Conservation (phyloP, 495 filamentous ascomycete species). For the Xylaria longipes region DNA sequence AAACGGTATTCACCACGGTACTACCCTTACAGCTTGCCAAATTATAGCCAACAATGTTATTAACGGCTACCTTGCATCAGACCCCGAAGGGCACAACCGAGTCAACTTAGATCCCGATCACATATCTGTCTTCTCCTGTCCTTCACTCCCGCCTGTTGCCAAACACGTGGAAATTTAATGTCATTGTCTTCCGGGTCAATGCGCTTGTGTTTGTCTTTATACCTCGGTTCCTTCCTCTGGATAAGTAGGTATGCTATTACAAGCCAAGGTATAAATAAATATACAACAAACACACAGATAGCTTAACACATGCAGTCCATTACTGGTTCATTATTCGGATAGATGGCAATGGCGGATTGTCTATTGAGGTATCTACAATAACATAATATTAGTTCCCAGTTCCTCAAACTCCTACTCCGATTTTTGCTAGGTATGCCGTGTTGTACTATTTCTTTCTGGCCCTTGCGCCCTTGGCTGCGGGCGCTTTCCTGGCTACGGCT, state of each 20-base stretch:
- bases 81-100: too few relatives aligned
- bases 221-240: neutral
- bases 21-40: too few relatives aligned
- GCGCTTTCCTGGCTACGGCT: constrained; percentile 41
- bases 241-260: neutral
- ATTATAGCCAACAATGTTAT: too few relatives aligned
- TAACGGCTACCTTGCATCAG: too few relatives aligned
- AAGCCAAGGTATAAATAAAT: too few relatives aligned
- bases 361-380: neutral
- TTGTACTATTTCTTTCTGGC: constrained; percentile 37
- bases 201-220: neutral
- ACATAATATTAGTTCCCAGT: neutral
- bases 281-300: too few relatives aligned
- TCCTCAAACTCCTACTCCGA: neutral
- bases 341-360: neutral
- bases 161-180: neutral
- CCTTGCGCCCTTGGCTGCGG: constrained; percentile 32
- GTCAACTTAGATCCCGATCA: too few relatives aligned
- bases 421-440: neutral
- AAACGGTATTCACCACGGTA: too few relatives aligned
- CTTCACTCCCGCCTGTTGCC: neutral
- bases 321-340: too few relatives aligned
- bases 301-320: too few relatives aligned
- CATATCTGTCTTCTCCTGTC: neutral
- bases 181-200: neutral